These are phyloP conservation scores for Candida awuae DNA, from an alignment of 805 yeast species.

Conservation along the genomic window DNA sequence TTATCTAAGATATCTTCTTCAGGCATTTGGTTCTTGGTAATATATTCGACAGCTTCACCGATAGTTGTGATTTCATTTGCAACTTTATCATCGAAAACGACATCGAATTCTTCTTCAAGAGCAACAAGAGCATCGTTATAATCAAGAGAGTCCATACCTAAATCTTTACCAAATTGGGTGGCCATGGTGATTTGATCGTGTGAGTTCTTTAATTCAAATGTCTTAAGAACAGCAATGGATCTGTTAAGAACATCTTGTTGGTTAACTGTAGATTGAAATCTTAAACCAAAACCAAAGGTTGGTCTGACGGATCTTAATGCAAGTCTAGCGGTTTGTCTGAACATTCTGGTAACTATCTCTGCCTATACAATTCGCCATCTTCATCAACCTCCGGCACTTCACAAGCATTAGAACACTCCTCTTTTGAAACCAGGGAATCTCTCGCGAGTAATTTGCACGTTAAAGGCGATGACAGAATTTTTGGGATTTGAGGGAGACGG, in stretches of 20 bases:
- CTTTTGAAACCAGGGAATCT: too few species aligned
- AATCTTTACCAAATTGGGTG: slow-evolving; percentile 54
- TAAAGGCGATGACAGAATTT: too few species aligned
- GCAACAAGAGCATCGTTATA: slow-evolving; percentile 95
- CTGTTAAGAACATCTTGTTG: slow-evolving; percentile 77
- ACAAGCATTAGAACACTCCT: too few species aligned
- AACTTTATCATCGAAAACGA: slow-evolving; percentile 34
- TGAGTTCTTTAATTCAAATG: slow-evolving; percentile 34
- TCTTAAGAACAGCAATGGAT: slow-evolving; percentile 68
- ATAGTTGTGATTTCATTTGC: slow-evolving; percentile 56
- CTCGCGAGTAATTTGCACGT: too few species aligned
- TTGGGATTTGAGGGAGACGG: not conserved
- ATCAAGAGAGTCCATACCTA: slow-evolving; percentile 89
- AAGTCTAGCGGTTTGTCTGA: slow-evolving; percentile 20
- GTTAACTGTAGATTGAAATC: slow-evolving; percentile 35
- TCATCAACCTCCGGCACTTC: too few species aligned
- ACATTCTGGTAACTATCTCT: slow-evolving; percentile 8
- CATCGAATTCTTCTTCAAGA: slow-evolving; percentile 78
- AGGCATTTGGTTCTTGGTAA: slow-evolving; percentile 31
- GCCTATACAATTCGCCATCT: not conserved
- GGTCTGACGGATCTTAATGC: slow-evolving; percentile 9
- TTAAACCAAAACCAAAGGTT: slow-evolving; percentile 2
- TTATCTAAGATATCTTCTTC: slow-evolving; percentile 29
- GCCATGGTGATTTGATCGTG: slow-evolving; percentile 26
- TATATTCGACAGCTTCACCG: slow-evolving; percentile 52